A percentile compares a stretch with the other conserved stretches of the same genome.
Evolutionary conservation across 345 rosid species (phyloP).

Genomic region (Moricandia moricandioides): DNA sequence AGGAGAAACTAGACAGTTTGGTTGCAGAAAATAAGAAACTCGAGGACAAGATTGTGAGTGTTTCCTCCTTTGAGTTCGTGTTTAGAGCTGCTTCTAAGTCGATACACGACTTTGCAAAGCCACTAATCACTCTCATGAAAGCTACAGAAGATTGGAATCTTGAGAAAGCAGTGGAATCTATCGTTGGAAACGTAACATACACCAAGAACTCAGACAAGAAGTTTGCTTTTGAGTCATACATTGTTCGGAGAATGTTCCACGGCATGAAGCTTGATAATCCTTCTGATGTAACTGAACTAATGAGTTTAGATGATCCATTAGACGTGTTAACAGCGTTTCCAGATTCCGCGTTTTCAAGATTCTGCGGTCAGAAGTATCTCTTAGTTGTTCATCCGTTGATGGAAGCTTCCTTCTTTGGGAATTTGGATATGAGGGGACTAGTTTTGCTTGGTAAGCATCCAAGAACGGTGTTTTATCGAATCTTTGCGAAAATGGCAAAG

Average conservation of each 20-base stretch:
- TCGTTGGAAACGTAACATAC: constrained; percentile 44
- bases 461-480: neutral
- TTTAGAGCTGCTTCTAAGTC: constrained; percentile 48
- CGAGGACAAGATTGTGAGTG: constrained; percentile 37
- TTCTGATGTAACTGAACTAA: constrained; percentile 38
- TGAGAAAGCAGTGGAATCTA: constrained; percentile 46
- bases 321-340: constrained; percentile 45
- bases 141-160: constrained; percentile 60
- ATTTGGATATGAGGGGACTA: constrained; percentile 56
- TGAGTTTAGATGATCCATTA: constrained; percentile 49
- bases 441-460: constrained; percentile 50
- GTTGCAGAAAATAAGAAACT: constrained; percentile 33
- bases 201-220: constrained; percentile 52
- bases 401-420: constrained; percentile 63
- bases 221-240: constrained; percentile 62
- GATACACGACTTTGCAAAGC: constrained; percentile 61
- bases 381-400: constrained; percentile 56
- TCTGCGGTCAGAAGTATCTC: constrained; percentile 53
- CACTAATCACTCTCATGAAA: constrained; percentile 62
- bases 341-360: constrained; percentile 47
- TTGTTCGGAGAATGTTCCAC: constrained; percentile 58
- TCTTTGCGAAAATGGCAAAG: constrained; percentile 44
- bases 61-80: constrained; percentile 38
- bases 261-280: constrained; percentile 36
- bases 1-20: constrained; percentile 38